These are phyloP conservation scores for Coemansia sp. DNA, from an alignment of 192 early-diverging fungal genomes.

Conservation along the genomic window DNA sequence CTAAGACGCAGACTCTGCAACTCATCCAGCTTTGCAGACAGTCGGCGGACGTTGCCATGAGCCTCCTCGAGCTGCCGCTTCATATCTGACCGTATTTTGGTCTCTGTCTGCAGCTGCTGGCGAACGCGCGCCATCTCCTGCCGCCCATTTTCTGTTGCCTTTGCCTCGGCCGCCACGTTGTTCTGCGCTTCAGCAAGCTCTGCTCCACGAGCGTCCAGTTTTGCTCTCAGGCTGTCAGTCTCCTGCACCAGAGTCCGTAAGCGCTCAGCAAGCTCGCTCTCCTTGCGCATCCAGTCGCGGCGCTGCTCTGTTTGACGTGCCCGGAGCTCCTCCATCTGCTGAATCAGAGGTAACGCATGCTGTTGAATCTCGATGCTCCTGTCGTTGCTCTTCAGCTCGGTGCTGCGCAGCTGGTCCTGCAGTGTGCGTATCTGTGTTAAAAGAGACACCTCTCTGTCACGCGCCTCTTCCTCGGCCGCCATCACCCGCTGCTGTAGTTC, in stretches of 20 bases:
- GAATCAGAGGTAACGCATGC: conserved; percentile 49
- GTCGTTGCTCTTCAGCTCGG: conserved; percentile 35
- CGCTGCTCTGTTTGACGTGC: conserved; percentile 39
- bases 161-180: conserved; percentile 10
- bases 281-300: conserved; percentile 29
- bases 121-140: conserved; percentile 55
- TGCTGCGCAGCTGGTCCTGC: conserved; percentile 42
- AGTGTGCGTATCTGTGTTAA: conserved; percentile 38
- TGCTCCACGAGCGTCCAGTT: conserved; percentile 16
- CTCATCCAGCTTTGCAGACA: conserved; percentile 23
- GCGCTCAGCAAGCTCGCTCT: conserved; percentile 24
- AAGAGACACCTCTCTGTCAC: conserved; percentile 39
- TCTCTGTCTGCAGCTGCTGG: conserved; percentile 62
- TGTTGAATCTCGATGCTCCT: conserved; percentile 38
- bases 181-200: conserved; percentile 7
- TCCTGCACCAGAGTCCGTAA: conserved; percentile 20
- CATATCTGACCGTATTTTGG: conserved; percentile 39
- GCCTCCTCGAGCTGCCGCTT: conserved; percentile 48
- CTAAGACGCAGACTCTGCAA: conserved; percentile 13
- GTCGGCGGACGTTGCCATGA: conserved; percentile 20
- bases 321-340: conserved; percentile 52
- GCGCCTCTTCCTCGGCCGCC: conserved; percentile 39
- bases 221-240: conserved; percentile 9
- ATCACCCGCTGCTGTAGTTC: conserved; percentile 40
- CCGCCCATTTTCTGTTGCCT: conserved; percentile 11